phyloP scores from a whole-genome alignment of 2,329 filamentous ascomycete species.

The Ceratocystis smalleyi region DNA sequence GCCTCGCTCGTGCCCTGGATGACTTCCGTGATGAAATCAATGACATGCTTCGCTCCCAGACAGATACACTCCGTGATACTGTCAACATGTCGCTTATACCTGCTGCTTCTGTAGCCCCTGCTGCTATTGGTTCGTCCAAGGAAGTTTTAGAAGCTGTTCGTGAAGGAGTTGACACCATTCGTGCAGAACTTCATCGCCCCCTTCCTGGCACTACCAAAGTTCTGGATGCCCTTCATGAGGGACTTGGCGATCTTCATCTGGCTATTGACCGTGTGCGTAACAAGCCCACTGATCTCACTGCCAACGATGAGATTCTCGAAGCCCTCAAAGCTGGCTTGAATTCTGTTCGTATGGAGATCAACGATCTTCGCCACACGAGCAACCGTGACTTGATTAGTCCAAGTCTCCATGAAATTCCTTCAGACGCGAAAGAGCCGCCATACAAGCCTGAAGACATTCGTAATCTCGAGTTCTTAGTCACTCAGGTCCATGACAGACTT shows the following conservation, averaged over 20 bases:
- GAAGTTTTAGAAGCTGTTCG: slow-evolving; percentile 58
- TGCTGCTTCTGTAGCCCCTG: slow-evolving; percentile 28
- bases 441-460: slow-evolving; percentile 9
- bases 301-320: slow-evolving; percentile 79
- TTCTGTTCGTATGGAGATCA: slow-evolving; percentile 61
- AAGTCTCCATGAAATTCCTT: slow-evolving; percentile 35
- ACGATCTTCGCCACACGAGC: slow-evolving; percentile 49
- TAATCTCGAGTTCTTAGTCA: slow-evolving; percentile 12
- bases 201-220: slow-evolving; percentile 68
- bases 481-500: slow-evolving; percentile 9
- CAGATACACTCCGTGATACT: slow-evolving; percentile 65
- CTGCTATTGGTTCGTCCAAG: slow-evolving; percentile 23
- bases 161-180: slow-evolving; percentile 57
- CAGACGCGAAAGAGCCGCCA: neutral
- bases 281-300: slow-evolving; percentile 66
- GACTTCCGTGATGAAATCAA: slow-evolving; percentile 52
- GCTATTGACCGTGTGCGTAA: slow-evolving; percentile 65
- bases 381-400: slow-evolving; percentile 37
- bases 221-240: slow-evolving; percentile 77
- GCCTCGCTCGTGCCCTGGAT: slow-evolving; percentile 39
- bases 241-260: slow-evolving; percentile 58
- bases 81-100: slow-evolving; percentile 56
- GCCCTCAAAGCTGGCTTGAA: slow-evolving; percentile 71
- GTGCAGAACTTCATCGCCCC: slow-evolving; percentile 55
- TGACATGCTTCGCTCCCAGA: slow-evolving; percentile 59